Base-by-base conservation (phyloP, 208 protist genomes). In the Wallacemonas collosoma region DNA sequence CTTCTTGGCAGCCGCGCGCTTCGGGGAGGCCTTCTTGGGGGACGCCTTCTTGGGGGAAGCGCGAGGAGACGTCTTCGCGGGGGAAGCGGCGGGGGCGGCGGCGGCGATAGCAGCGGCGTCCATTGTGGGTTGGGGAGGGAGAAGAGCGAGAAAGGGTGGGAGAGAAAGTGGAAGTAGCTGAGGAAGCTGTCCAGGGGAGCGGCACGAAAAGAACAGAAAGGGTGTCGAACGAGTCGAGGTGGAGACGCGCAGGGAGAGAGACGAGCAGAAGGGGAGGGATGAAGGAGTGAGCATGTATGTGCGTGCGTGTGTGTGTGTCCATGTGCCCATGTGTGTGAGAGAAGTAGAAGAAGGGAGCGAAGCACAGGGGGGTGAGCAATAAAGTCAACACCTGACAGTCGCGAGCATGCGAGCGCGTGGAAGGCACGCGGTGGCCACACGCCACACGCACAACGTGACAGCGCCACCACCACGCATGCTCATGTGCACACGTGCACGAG, bases 1-100 rank as follows among this genome's bases (percentile, higher is more conserved):
- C 56, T 62, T 62, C 36, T 47, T 56, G 51, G 72, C 72, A 38
- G 72, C 55, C 62, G 26, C 26, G 26, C 76, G 75, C 76, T 80
- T 80, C 41, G 64, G 36, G 56, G 36, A 44, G 54, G 69, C 68
- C 26, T 61, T 64, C 68, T 73, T 75, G 48, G 45, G 38, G 40
- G 56, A n/a, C 38, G 43, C 56, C 36, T 43, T 35, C 64, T 71
- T 78, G 26, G 63, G 54, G 47, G 50, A 39, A 47, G 57, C 74
- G 72, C 77, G 75, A 26, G 63, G 58, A 15, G 41, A 55, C 14
- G 62, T 9, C 53, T 75, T 72, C 56, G 56, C 56, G 26, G 56
- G 56, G 56, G 56, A 62, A 41, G 56, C 56, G 56, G 56, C 56
- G 56, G 56, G 36, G 60, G 60, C 41, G 60, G 60, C 60, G 40